A percentile compares a stretch with the other conserved stretches of the same genome.
phyloP scores from a whole-genome alignment of 2,329 filamentous ascomycete species.

The Fusarium fracticaudum region DNA sequence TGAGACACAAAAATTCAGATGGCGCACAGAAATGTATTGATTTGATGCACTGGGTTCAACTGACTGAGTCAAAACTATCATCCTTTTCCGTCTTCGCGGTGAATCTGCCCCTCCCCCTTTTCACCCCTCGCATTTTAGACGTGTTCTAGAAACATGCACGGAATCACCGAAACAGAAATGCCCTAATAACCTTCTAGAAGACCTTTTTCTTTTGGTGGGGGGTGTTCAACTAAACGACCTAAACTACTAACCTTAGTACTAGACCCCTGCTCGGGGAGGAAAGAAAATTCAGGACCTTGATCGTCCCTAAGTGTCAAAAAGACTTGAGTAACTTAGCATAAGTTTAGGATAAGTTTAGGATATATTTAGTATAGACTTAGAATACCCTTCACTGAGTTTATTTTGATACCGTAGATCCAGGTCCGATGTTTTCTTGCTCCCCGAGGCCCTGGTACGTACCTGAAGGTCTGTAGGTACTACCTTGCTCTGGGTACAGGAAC shows the following conservation, averaged over 20 bases:
- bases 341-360: too few species aligned
- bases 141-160: slow-evolving; percentile 14
- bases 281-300: too few species aligned
- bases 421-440: too few species aligned
- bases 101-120: background rate
- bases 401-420: too few species aligned
- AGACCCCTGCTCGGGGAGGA: too few species aligned
- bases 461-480: background rate
- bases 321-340: too few species aligned
- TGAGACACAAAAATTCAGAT: background rate
- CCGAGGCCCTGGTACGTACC: background rate
- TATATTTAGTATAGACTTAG: too few species aligned
- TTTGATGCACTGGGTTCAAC: background rate
- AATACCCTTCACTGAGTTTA: too few species aligned
- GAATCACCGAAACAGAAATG: slow-evolving; percentile 14
- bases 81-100: background rate
- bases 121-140: background rate
- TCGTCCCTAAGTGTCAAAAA: too few species aligned
- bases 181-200: slow-evolving; percentile 13
- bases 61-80: slow-evolving; percentile 2
- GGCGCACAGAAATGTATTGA: background rate
- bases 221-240: background rate
- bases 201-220: background rate
- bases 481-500: background rate
- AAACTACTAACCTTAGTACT: too few species aligned